phyloP scores from a whole-genome alignment of 768 basidiomycete species.

The Inosperma sp. region DNA sequence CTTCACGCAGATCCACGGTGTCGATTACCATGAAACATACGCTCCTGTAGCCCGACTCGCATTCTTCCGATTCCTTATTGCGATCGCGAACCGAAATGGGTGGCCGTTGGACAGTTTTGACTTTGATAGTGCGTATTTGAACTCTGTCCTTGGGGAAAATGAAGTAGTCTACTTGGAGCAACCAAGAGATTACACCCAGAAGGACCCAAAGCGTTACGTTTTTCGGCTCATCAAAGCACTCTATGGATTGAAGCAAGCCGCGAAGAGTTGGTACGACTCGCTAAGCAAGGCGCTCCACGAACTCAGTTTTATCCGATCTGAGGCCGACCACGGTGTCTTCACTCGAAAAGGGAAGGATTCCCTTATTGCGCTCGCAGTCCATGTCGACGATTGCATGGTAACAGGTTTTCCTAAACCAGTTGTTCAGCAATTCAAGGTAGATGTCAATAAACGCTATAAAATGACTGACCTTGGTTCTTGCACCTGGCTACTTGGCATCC shows the following conservation, averaged over 20 bases:
- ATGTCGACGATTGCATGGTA: conserved; percentile 23
- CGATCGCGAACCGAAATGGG: conserved; percentile 26
- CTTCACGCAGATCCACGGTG: conserved; percentile 35
- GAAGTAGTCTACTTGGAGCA: neutral
- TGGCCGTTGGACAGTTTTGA: conserved; percentile 3
- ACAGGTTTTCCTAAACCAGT: conserved; percentile 3
- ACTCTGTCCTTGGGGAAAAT: neutral
- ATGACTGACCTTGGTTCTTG: conserved; percentile 22
- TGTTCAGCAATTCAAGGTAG: conserved; percentile 7
- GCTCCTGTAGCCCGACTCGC: conserved; percentile 12
- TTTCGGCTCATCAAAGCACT: conserved; percentile 9
- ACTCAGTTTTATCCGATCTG: conserved; percentile 16
- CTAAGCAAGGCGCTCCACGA: conserved; percentile 11
- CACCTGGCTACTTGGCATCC: conserved; percentile 17
- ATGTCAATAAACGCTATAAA: conserved; percentile 7
- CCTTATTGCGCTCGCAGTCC: conserved; percentile 10
- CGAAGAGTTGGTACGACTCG: conserved; percentile 17
- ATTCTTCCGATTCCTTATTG: conserved; percentile 18
- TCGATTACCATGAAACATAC: conserved; percentile 39
- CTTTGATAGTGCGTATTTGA: neutral
- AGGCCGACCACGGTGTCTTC: conserved; percentile 22
- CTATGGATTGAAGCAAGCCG: conserved; percentile 21
- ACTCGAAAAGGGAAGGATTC: too few relatives aligned
- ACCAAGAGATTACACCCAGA: neutral
- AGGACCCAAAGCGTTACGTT: neutral